Conservation (phyloP, 371 early-diverging fungal genomes). For the Zancudomyces culisetae region DNA sequence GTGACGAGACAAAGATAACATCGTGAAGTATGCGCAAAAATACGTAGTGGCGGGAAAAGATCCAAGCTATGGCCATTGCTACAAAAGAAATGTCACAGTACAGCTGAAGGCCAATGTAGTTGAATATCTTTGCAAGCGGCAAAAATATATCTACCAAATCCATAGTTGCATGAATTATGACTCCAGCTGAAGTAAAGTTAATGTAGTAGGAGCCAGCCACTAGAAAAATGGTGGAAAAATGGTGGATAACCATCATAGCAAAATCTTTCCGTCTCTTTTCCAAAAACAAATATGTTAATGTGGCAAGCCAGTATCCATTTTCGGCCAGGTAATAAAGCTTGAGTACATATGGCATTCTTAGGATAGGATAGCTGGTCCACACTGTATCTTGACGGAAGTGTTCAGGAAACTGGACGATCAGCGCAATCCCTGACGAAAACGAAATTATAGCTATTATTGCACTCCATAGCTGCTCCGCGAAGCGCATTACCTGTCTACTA, state of each 20-base stretch:
- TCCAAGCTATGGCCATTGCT: slow-evolving; percentile 56
- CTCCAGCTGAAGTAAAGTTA: slow-evolving; percentile 62
- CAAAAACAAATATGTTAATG: slow-evolving; percentile 42
- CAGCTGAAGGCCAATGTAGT: slow-evolving; percentile 38
- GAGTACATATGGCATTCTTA: slow-evolving; percentile 19
- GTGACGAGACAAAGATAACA: slow-evolving; percentile 9
- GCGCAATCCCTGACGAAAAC: slow-evolving; percentile 11
- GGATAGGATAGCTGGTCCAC: slow-evolving; percentile 44
- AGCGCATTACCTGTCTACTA: slow-evolving; percentile 17
- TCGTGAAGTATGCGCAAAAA: slow-evolving; percentile 23
- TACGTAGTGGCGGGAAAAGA: slow-evolving; percentile 48
- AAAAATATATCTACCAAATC: slow-evolving; percentile 67
- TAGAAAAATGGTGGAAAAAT: slow-evolving; percentile 49
- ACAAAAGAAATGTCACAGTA: slow-evolving; percentile 52
- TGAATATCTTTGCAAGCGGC: slow-evolving; percentile 50
- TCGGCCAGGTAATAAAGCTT: slow-evolving; percentile 65
- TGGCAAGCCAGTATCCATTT: slow-evolving; percentile 63
- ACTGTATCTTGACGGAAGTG: slow-evolving; percentile 41
- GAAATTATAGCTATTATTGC: slow-evolving; percentile 30
- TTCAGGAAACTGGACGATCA: slow-evolving; percentile 27
- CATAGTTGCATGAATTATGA: slow-evolving; percentile 57
- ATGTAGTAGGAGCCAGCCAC: slow-evolving; percentile 44
- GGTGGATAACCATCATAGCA: slow-evolving; percentile 57
- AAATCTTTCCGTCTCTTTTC: slow-evolving; percentile 68
- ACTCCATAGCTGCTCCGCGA: slow-evolving; percentile 50